These are phyloP conservation scores for Calocybe cyanea DNA, from an alignment of 768 basidiomycete genomes.

Conservation along the genomic window DNA sequence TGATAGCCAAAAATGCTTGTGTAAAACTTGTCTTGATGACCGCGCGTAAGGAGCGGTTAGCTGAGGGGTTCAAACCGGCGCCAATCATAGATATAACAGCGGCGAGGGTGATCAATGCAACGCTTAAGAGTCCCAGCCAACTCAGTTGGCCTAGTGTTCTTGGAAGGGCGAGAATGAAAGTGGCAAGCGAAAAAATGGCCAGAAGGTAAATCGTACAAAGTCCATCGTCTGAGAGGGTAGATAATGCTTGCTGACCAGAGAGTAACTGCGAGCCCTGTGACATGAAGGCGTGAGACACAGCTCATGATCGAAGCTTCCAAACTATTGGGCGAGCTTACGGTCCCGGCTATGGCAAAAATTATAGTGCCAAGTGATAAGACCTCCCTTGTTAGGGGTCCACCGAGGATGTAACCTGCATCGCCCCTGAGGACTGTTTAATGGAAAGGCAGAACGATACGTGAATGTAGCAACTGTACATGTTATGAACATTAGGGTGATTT, in stretches of 20 bases:
- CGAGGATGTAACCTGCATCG: conserved; percentile 47
- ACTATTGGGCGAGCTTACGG: conserved; percentile 25
- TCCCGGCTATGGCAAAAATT: conserved; percentile 47
- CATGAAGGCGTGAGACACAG: neutral
- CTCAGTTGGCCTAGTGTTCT: conserved; percentile 43
- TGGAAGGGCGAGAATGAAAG: conserved; percentile 40
- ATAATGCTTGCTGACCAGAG: conserved; percentile 50
- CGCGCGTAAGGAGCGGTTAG: conserved; percentile 33
- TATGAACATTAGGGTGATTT: conserved; percentile 51
- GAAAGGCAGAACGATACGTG: neutral
- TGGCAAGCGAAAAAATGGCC: conserved; percentile 41
- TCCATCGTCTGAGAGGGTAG: conserved; percentile 43
- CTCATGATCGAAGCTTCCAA: neutral
- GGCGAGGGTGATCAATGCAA: conserved; percentile 37
- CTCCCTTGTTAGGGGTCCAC: conserved; percentile 45
- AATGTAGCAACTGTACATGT: conserved; percentile 26
- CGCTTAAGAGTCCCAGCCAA: conserved; percentile 45
- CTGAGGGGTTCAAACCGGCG: conserved; percentile 41
- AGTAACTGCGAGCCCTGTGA: conserved; percentile 43
- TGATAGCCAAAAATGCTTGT: conserved; percentile 49
- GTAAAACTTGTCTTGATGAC: conserved; percentile 39
- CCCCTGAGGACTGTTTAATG: conserved; percentile 26
- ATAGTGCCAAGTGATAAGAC: conserved; percentile 42
- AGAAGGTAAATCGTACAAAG: conserved; percentile 43
- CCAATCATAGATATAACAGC: conserved; percentile 50